These are phyloP conservation scores for Conticribra guillardii DNA, from an alignment of 108 stramenopile species.

Conservation along the genomic window DNA sequence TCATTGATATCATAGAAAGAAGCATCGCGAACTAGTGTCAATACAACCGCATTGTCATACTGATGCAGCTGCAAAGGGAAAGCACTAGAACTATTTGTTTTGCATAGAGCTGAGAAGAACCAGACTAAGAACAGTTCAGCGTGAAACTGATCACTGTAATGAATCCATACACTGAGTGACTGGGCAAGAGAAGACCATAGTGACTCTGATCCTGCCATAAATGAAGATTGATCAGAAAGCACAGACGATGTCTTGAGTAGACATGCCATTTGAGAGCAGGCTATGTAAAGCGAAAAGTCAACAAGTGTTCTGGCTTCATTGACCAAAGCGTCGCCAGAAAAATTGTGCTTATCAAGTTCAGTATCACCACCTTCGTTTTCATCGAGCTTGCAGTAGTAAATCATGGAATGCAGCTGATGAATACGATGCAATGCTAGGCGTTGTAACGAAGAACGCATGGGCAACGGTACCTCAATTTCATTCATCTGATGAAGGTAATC, in stretches of 20 bases:
- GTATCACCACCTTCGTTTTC: constrained; percentile 17
- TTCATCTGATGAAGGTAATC: not conserved
- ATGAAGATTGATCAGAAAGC: not conserved
- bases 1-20: constrained; percentile 43
- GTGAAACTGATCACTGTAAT: constrained; percentile 36
- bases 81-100: not conserved
- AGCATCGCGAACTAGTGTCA: constrained; percentile 46
- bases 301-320: constrained; percentile 45
- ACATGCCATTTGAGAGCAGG: constrained; percentile 4
- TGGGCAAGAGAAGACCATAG: constrained; percentile 35
- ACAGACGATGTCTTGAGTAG: not conserved
- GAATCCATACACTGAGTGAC: constrained; percentile 44
- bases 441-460: constrained; percentile 34
- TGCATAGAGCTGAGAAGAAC: constrained; percentile 33
- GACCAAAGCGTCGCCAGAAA: constrained; percentile 15
- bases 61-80: constrained; percentile 1
- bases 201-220: constrained; percentile 11
- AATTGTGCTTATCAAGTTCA: not conserved
- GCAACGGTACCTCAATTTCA: not conserved
- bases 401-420: constrained; percentile 54
- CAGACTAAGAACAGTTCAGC: constrained; percentile 40
- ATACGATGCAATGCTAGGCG: constrained; percentile 47
- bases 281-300: constrained; percentile 43
- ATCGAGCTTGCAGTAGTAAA: constrained; percentile 43
- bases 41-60: constrained; percentile 15